Percentiles rank a stretch among this genome's conserved stretches.
These are phyloP conservation scores for Camellia oleifera DNA, from an alignment of 179 eudicot species.

Conservation along the genomic window DNA sequence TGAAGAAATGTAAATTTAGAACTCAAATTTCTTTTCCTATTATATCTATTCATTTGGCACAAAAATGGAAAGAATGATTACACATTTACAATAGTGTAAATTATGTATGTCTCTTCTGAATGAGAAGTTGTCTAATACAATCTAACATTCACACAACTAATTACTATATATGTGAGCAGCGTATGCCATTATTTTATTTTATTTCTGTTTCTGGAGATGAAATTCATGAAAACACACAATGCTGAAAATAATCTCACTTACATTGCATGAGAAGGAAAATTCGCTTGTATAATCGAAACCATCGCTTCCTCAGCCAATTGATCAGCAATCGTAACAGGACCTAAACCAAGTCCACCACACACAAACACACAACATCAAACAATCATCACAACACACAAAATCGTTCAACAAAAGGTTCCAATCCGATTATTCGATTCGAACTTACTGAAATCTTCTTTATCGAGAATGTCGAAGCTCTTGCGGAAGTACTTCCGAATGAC, in stretches of 20 bases:
- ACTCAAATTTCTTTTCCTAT: background rate
- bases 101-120: background rate
- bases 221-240: background rate
- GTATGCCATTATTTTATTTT: background rate
- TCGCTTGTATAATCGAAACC: constrained; percentile 58
- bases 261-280: constrained; percentile 84
- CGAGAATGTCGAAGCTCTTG: constrained; percentile 62
- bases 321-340: constrained; percentile 98
- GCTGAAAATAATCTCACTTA: constrained; percentile 30
- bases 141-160: background rate
- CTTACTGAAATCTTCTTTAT: constrained; percentile 78
- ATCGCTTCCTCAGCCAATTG: constrained; percentile 86
- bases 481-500: constrained; percentile 80
- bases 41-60: background rate
- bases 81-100: background rate
- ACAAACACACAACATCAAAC: constrained; percentile 13
- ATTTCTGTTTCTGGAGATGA: background rate
- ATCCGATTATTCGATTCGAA: background rate
- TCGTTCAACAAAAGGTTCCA: background rate
- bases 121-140: background rate
- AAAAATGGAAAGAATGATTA: background rate
- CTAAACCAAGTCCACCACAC: constrained; percentile 30
- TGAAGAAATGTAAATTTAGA: background rate
- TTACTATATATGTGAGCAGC: background rate
- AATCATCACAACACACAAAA: background rate